A percentile compares a stretch with the other conserved stretches of the same genome.
These are phyloP conservation scores for Blastobotrys capitulatus DNA, from an alignment of 1,139 yeast genomes.

Conservation along the genomic window DNA sequence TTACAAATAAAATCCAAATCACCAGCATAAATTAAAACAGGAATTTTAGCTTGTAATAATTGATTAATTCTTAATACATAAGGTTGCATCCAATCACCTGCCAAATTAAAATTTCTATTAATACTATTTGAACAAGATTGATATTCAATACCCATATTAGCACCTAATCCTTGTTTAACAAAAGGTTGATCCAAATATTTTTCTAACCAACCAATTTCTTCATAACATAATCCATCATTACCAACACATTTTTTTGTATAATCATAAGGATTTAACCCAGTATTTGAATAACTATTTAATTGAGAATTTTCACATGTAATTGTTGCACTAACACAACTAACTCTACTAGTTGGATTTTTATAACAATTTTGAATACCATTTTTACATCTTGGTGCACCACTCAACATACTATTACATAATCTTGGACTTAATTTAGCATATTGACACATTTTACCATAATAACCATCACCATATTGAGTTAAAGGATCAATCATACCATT, in stretches of 20 bases:
- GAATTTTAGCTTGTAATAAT: constrained; percentile 55
- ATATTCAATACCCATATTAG: constrained; percentile 70
- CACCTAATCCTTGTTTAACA: constrained; percentile 79
- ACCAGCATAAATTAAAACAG: constrained; percentile 80
- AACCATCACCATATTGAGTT: constrained; percentile 64
- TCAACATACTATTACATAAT: constrained; percentile 74
- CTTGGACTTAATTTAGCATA: constrained; percentile 78
- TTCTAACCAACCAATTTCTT: constrained; percentile 57
- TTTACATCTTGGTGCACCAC: constrained; percentile 71
- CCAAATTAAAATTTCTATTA: constrained; percentile 58
- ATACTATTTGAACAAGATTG: constrained; percentile 60
- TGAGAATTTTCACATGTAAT: constrained; percentile 85
- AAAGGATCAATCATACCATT: constrained; percentile 95
- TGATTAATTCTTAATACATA: constrained; percentile 53
- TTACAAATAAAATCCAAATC: constrained; percentile 87
- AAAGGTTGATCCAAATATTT: constrained; percentile 59
- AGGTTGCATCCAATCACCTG: constrained; percentile 60
- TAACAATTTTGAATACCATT: constrained; percentile 77
- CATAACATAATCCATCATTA: constrained; percentile 69
- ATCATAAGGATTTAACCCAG: constrained; percentile 92
- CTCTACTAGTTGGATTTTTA: constrained; percentile 57
- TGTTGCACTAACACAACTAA: constrained; percentile 89
- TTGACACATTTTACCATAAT: constrained; percentile 97
- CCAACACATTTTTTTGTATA: constrained; percentile 79
- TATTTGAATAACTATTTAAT: constrained; percentile 79